phyloP scores from a whole-genome alignment of 2,329 filamentous ascomycete genomes.

The Zalaria obscura region DNA sequence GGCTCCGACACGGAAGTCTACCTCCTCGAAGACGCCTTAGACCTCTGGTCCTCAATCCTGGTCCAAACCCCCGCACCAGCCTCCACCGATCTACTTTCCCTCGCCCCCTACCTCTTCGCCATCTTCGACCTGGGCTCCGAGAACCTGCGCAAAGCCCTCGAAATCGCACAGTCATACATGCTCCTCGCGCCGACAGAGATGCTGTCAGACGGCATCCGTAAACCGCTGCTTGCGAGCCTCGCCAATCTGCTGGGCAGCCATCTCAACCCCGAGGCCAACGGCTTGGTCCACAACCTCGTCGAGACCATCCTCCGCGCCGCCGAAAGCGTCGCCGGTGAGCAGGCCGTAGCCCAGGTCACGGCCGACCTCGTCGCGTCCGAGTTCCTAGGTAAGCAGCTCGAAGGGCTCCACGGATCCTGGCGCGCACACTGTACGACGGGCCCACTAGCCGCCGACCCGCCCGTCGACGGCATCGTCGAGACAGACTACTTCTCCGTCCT shows the following conservation, averaged over 20 bases:
- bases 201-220: slow-evolving; percentile 26
- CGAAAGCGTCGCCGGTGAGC: slow-evolving; percentile 35
- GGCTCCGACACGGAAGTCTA: slow-evolving; percentile 62
- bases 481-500: slow-evolving; percentile 78
- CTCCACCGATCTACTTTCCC: slow-evolving; percentile 25
- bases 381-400: slow-evolving; percentile 39
- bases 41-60: slow-evolving; percentile 72
- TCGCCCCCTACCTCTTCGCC: slow-evolving; percentile 30
- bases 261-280: slow-evolving; percentile 33
- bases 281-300: slow-evolving; percentile 30
- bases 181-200: slow-evolving; percentile 32
- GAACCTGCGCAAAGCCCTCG: slow-evolving; percentile 31
- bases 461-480: slow-evolving; percentile 61
- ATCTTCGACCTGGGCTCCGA: slow-evolving; percentile 35
- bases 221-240: slow-evolving; percentile 23
- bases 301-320: slow-evolving; percentile 35
- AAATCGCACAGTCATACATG: slow-evolving; percentile 35
- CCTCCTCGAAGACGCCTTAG: slow-evolving; percentile 79
- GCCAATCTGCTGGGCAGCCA: slow-evolving; percentile 25
- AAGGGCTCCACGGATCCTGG: slow-evolving; percentile 32
- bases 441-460: slow-evolving; percentile 54
- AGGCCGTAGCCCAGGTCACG: slow-evolving; percentile 33
- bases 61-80: slow-evolving; percentile 38
- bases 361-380: slow-evolving; percentile 45
- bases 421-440: slow-evolving; percentile 70